Percentiles rank a stretch among this genome's conserved stretches.
phyloP scores from a whole-genome alignment of 768 basidiomycete species.

The Calocybe cyanea region DNA sequence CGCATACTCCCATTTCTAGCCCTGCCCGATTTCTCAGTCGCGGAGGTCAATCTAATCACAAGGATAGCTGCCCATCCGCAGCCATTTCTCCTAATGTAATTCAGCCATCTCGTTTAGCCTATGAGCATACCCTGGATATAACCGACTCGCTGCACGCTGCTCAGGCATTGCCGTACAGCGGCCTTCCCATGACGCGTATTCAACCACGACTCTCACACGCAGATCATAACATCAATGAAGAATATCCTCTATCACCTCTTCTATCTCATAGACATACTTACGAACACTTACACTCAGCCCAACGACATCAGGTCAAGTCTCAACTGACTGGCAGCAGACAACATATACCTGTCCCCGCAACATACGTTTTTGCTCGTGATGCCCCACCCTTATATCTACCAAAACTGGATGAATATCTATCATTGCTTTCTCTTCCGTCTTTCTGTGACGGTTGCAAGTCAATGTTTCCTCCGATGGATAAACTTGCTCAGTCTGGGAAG shows the following conservation, averaged over 20 bases:
- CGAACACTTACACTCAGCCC: neutral
- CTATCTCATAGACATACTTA: neutral
- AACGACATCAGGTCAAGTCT: neutral
- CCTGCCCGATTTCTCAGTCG: constrained; percentile 24
- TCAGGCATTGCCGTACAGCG: neutral
- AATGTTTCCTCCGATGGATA: constrained; percentile 66
- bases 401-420: constrained; percentile 55
- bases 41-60: too few relatives aligned
- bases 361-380: constrained; percentile 52
- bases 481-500: constrained; percentile 41
- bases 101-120: neutral
- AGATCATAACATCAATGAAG: constrained; percentile 12
- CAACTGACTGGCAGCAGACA: neutral
- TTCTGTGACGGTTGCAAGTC: constrained; percentile 29
- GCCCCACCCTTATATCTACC: constrained; percentile 61
- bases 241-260: constrained; percentile 9
- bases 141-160: constrained; percentile 1
- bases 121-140: constrained; percentile 10
- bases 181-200: neutral
- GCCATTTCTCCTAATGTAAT: neutral
- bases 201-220: neutral
- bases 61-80: too few relatives aligned
- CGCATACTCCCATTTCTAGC: constrained; percentile 7
- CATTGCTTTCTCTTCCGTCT: constrained; percentile 38
- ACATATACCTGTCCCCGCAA: constrained; percentile 46